Conservation (phyloP, 2,329 filamentous ascomycete species). For the Karstenula rhodostoma region DNA sequence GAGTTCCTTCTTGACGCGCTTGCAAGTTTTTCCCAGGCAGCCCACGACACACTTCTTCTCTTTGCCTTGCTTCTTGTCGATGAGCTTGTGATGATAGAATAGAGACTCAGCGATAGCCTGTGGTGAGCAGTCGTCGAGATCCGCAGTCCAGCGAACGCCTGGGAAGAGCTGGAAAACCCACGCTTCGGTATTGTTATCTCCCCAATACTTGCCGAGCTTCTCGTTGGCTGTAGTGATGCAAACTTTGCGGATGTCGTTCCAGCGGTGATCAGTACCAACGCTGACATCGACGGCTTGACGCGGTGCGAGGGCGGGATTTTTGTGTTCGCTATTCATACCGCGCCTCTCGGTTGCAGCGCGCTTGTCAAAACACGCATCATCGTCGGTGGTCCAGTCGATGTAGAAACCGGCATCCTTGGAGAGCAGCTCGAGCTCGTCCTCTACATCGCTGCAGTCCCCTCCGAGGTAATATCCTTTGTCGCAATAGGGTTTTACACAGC, state of each 20-base stretch:
- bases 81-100: slow-evolving; percentile 6
- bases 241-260: slow-evolving; percentile 11
- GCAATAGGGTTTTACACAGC: slow-evolving; percentile 2
- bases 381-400: slow-evolving; percentile 4
- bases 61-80: slow-evolving; percentile 1
- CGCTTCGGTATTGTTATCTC: background rate
- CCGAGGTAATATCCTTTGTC: background rate
- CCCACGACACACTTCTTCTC: background rate
- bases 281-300: background rate
- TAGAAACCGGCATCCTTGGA: slow-evolving; percentile 5
- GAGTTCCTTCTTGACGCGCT: slow-evolving; percentile 6
- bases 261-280: background rate
- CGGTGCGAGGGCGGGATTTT: background rate
- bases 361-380: background rate
- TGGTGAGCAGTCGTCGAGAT: slow-evolving; percentile 5
- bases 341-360: background rate
- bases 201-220: slow-evolving; percentile 12
- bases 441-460: slow-evolving; percentile 7
- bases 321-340: background rate
- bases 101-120: slow-evolving; percentile 3
- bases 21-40: slow-evolving; percentile 9
- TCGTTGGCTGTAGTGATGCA: slow-evolving; percentile 8
- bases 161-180: background rate
- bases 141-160: background rate
- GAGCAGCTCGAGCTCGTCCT: slow-evolving; percentile 5